Evolutionary conservation across 2,329 filamentous ascomycete genomes (phyloP), one percentile per base, ranked within the genome.

Genomic region (Fusarium tuaranense): DNA sequence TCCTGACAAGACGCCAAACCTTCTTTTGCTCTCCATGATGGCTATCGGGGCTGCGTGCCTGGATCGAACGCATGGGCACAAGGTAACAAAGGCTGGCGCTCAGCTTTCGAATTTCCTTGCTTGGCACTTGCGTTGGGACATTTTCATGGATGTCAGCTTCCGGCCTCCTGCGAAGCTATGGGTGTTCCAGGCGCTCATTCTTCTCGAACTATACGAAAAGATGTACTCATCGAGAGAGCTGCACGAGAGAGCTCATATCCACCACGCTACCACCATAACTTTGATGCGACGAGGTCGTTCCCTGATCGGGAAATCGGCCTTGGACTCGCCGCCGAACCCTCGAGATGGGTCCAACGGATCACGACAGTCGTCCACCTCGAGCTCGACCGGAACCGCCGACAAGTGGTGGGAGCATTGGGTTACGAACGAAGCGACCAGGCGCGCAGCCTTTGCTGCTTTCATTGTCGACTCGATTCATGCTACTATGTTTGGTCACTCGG

Each of bases 351-450:
- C 82, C 20, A 87, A 87, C 73, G 87, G 88, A 25, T 92, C 90
- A 18, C 84, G 90, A 4, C 89, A 92, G 48, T 91, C 89, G 3
- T 92, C 89, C 5, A 87, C 90, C 0, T 91, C 92, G 0, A 91
- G 90, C 5, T 81, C 84, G 25, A 86, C 88, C 5, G 92, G 94
- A 74, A 95, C 93, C 0, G 90, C 93, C 0, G 95, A 98, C 72
- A 95, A 97, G 75, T 97, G 94, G 87, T 99, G 97, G 97, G 94
- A 95, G 78, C 92, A 95, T 77, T 98, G 97, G 97, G 97, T 98
- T 78, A 95, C 93, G 14, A 95, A 95, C 61, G 97, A 99, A 82
- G 94, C 96, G 1, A 98, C 95, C 0, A 89, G 95, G 34, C 91
- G 97, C 69, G 94, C 93, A 5, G 97, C 96, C 0, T 98, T 98